Base-by-base conservation (phyloP, 2,329 filamentous ascomycete genomes). In the Penicillium sumatraense region DNA sequence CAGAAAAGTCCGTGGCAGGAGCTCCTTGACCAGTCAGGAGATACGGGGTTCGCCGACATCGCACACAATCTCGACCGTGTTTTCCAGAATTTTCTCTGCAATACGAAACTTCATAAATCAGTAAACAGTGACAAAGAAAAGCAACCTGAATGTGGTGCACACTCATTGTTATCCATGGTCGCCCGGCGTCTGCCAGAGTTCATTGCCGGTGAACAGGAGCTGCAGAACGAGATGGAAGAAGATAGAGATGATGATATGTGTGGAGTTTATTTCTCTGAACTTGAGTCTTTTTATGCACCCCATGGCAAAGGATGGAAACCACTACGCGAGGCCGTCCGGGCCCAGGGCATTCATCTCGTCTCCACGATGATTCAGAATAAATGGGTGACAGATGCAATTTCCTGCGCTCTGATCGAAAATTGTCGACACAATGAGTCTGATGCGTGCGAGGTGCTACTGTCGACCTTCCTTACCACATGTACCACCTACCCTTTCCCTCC, bases 241-340 rank as follows among this genome's bases (percentile, higher is more conserved):
- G 63, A 72, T 35, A 62, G 63, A 4, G 70, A 73, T 16, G 65
- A 71, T 35, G 68, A 78, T 60, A 75, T 76, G 70, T 75, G 71
- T 27, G 69, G 75, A 64, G 68, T 67, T 47, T 75, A 77, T 53
- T 75, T 76, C 56, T 76, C 74, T 6, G 73, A 78, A 53, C 54
- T 78, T 48, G 75, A 78, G 54, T 59, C 65, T 26, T 68, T 69
- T 46, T 78, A 76, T 62, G 69, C 73, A 2, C 67, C 69, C 11
- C 56, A 61, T 41, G 66, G 67, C 21, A 57, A 57, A 54, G 74
- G 74, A 18, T 78, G 75, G 75, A 68, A 62, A 47, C 75, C 75
- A 36, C 64, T 78, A 14, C 74, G 73, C 21, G 71, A 75, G 56
- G 72, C 74, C 49, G 73, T 75, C 26, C 73, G 75, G 20, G 67